Base-by-base conservation (phyloP, 768 basidiomycete genomes). In the Suillus occidentalis region DNA sequence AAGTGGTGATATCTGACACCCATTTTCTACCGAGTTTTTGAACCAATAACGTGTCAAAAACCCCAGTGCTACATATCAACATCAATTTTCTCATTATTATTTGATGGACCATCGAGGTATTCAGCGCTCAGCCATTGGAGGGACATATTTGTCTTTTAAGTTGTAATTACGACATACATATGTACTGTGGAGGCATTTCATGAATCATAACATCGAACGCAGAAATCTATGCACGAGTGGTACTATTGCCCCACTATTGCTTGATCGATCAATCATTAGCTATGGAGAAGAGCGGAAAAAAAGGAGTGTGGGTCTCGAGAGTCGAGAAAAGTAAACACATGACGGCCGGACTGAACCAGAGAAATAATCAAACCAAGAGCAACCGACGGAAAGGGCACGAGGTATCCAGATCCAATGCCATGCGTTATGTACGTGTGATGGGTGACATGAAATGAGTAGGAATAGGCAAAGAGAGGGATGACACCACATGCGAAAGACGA, bases 401-500 rank as follows among this genome's bases (percentile, higher is more conserved):
- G 53, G 63, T 66, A 65, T 64, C 63, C 60, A 13, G 45, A 62
- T 61, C 43, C 42, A 62, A 64, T 62, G 60, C 60, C 37, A 62
- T 64, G 63, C 63, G 61, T 63, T 63, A 63, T 64, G 63, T 62
- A 64, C 43, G 60, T 34, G 39, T 34, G 40, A 61, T 62, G 59
- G 31, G 18, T 42, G 58, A 59, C 58, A 59, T 59, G 58, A 59
- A 59, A 42, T 59, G 8, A 42, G 25, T 42, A 59, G 57, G 57
- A 58, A 40, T 45, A 43, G 59, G 37, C 60, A 64, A 66, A 22
- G 65, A 58, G 39, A 66, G 63, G 39, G 64, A 65, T 49, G 64
- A 66, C 64, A 65, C 63, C 63, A 65, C 50, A 64, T 65, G 63
- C 36, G 63, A 52, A 20, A 37, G 63, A 36, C 64, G 49, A 37